phyloP scores from a whole-genome alignment of 352 stramenopile species.

The Pythium oligandrum region DNA sequence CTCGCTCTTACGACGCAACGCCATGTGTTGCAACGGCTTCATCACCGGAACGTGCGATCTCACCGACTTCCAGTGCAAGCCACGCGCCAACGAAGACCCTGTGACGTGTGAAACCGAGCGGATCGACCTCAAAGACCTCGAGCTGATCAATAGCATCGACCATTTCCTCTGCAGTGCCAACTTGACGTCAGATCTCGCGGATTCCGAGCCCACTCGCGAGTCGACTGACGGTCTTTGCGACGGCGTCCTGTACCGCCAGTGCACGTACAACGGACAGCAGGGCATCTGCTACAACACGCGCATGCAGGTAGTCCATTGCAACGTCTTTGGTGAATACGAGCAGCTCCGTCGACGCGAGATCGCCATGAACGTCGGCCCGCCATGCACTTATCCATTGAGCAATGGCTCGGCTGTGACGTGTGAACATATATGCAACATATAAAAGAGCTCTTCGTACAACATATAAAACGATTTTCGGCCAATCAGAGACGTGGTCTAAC shows the following conservation, averaged over 20 bases:
- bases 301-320: constrained; percentile 41
- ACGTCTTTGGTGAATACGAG: constrained; percentile 28
- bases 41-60: constrained; percentile 22
- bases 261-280: constrained; percentile 8
- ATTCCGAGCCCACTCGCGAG: constrained; percentile 18
- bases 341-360: constrained; percentile 31
- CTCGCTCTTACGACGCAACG: constrained; percentile 26
- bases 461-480: too few relatives aligned
- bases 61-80: constrained; percentile 26
- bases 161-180: constrained; percentile 25
- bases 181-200: constrained; percentile 23
- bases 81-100: constrained; percentile 14
- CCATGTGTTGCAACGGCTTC: constrained; percentile 39
- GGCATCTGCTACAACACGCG: constrained; percentile 42
- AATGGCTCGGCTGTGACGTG: constrained; percentile 25
- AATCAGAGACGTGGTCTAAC: too few relatives aligned
- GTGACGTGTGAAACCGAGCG: constrained; percentile 21
- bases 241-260: constrained; percentile 26
- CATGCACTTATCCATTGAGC: constrained; percentile 23
- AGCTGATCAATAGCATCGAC: constrained; percentile 7
- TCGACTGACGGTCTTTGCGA: constrained; percentile 25
- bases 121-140: constrained; percentile 18
- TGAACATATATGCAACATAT: neutral
- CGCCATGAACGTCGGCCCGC: constrained; percentile 12
- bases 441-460: too few relatives aligned